Conservation (phyloP, 1,284 basidiomycete species). For the Ceratobasidium sp. region DNA sequence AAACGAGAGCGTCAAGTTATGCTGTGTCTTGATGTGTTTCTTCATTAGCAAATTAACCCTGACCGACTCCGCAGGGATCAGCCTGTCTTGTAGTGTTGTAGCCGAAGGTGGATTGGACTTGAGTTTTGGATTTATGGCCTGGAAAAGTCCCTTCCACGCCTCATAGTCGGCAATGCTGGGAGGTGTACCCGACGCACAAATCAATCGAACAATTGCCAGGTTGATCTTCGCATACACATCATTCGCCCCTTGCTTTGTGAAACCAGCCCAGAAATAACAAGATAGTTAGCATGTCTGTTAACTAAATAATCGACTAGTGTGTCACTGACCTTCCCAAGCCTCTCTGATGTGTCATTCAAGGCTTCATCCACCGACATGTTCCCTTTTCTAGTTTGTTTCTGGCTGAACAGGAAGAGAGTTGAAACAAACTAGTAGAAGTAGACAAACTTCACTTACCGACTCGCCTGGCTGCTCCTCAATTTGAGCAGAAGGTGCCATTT, state of each 20-base stretch:
- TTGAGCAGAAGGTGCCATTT: neutral
- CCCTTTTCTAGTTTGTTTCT: neutral
- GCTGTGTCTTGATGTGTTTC: slow-evolving; percentile 2
- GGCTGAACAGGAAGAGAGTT: neutral
- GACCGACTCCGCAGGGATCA: neutral
- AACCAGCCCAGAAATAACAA: neutral
- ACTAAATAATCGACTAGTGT: too few species aligned
- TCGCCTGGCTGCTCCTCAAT: neutral
- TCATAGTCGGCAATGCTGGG: neutral
- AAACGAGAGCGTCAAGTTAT: slow-evolving; percentile 45
- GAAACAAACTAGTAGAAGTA: neutral
- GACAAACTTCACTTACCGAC: neutral
- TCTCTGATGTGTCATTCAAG: neutral
- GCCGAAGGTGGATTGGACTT: neutral
- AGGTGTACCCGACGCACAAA: slow-evolving; percentile 1
- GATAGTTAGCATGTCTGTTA: too few species aligned
- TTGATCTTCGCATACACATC: neutral
- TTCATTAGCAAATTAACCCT: neutral
- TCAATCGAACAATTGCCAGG: neutral
- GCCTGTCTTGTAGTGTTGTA: neutral
- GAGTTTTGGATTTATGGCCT: slow-evolving; percentile 1
- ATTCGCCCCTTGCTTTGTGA: neutral
- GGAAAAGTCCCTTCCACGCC: neutral
- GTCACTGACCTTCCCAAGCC: neutral
- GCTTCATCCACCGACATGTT: neutral